Base-by-base conservation (phyloP, 345 rosid species). In the Eucalyptus fibrosa region DNA sequence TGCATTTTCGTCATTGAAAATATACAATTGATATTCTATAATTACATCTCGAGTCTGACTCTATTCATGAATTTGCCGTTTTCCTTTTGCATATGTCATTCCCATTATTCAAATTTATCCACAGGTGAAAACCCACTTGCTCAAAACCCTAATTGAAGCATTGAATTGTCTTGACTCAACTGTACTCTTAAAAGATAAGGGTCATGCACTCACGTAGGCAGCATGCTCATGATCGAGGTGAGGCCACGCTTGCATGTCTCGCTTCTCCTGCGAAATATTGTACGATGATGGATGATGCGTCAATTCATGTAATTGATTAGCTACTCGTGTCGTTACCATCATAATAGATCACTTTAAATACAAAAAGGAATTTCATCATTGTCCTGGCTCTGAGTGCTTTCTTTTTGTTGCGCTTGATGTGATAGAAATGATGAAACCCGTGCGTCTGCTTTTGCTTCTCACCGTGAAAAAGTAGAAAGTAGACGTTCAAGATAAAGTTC, bases 41-140 rank as follows among this genome's bases (percentile, higher is more conserved):
- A 0, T n/a, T 30, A 7, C 7, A 34, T 2, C 5, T 37, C 0
- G 3, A 42, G 1, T 37, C 0, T 18, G 8, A 0, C 26, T 37
- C 2, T 37, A 37, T 72, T 2, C 1, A 72, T 19, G 8, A 34
- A 9, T 72, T 19, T 19, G 5, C 7, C 1, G 0, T 72, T 72
- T 10, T 19, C 2, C 13, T 69, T 18, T 32, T 0, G 13, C 2
- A 34, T 69, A 4, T 34, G 4, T 40, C 24, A 1, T 69, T 69
- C 44, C 44, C 44, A 9, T 19, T 13, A 37, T 72, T 72, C 5
- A 37, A 6, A 72, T 37, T 4, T 13, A 72, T 34, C 5, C 28
- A 10, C 3, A 0, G 2, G 37, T 19, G 82, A 37, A 34, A 72
- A 72, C 5, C 4, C 8, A 19, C 14, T 34, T 10, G 28, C 28